Evolutionary conservation across 192 early-diverging fungal genomes (phyloP), one percentile per base, ranked within the genome.

Genomic region (Geranomyces michiganensis): DNA sequence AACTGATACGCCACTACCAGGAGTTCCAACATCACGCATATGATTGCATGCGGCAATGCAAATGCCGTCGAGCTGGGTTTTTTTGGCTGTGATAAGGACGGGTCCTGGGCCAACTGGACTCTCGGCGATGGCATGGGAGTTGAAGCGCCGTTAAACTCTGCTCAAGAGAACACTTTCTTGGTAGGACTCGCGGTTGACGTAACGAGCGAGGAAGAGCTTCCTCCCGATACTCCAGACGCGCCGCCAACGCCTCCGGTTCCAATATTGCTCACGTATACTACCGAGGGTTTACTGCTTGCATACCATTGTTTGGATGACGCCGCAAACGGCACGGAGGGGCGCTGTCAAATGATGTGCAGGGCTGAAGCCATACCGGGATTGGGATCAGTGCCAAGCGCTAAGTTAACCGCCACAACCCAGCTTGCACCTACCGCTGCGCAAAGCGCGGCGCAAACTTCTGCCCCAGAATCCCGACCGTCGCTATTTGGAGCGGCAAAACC

Each of bases 181-280:
- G 55, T 94, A 0, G 94, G 94, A 3, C 64, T 90, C 51, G 92
- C 86, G 13, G 29, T 94, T 46, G 94, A 96, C 79, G 87, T 90
- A 61, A 87, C 91, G 24, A 78, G 81, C 30, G 80, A 75, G n/a
- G 82, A 82, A 10, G 67, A 67, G 6, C 56, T 93, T 22, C 79
- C 82, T 15, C 82, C 89, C 0, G 48, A 82, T 5, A 79, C 82
- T 15, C 80, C 86, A 19, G 85, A 84, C 58, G 86, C 85, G 14
- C 79, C 68, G 5, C 56, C 67, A 7, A 76, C 89, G 0, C 63
- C 73, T 0, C 85, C 94, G 12, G 85, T 84, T 12, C 94, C 94
- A 0, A 84, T 93, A 15, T 31, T 94, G 24, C 91, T 87, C 71
- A 83, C 88, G 12, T 82, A 90, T n/a, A 92, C 84, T 65, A 86